Evolutionary conservation across 441 rosid genomes (phyloP).

Genomic region (Biscutella laevigata): DNA sequence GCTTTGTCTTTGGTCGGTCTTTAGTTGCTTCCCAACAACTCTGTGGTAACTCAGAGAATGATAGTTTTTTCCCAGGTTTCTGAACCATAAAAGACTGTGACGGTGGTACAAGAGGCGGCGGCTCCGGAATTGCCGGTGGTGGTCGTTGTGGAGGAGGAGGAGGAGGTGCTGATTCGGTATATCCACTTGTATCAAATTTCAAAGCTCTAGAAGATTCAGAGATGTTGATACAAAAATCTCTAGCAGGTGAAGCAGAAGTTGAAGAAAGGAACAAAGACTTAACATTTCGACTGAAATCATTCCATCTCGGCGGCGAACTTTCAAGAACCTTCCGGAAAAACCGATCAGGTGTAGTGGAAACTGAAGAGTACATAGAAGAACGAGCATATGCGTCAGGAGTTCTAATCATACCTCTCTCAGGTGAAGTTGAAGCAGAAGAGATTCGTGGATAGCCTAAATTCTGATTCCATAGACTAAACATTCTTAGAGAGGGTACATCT

Average conservation of each 20-base stretch:
- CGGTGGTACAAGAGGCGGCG: slow-evolving; percentile 64
- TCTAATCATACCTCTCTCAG: slow-evolving; percentile 21
- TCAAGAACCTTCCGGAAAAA: slow-evolving; percentile 31
- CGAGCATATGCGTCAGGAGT: slow-evolving; percentile 26
- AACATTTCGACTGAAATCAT: slow-evolving; percentile 27
- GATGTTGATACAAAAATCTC: slow-evolving; percentile 19
- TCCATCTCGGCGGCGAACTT: slow-evolving; percentile 34
- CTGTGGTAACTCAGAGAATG: slow-evolving; percentile 54
- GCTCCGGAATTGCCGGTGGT: slow-evolving; percentile 38
- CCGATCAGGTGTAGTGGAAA: slow-evolving; percentile 31
- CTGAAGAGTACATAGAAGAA: slow-evolving; percentile 32
- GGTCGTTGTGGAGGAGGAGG: slow-evolving; percentile 39
- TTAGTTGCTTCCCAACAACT: slow-evolving; percentile 31
- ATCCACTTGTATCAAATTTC: slow-evolving; percentile 20
- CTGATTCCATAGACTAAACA: slow-evolving; percentile 30
- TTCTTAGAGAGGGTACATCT: slow-evolving; percentile 25
- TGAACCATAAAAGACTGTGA: slow-evolving; percentile 75
- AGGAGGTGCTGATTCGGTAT: slow-evolving; percentile 28
- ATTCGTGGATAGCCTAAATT: slow-evolving; percentile 24
- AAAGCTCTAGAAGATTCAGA: slow-evolving; percentile 25
- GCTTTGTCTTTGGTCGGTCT: slow-evolving; percentile 60
- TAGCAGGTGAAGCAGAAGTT: slow-evolving; percentile 28
- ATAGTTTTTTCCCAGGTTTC: slow-evolving; percentile 31
- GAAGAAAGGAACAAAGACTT: slow-evolving; percentile 36
- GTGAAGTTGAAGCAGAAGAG: slow-evolving; percentile 34